Conservation (phyloP, 345 rosid genomes). For the Salix caprea region DNA sequence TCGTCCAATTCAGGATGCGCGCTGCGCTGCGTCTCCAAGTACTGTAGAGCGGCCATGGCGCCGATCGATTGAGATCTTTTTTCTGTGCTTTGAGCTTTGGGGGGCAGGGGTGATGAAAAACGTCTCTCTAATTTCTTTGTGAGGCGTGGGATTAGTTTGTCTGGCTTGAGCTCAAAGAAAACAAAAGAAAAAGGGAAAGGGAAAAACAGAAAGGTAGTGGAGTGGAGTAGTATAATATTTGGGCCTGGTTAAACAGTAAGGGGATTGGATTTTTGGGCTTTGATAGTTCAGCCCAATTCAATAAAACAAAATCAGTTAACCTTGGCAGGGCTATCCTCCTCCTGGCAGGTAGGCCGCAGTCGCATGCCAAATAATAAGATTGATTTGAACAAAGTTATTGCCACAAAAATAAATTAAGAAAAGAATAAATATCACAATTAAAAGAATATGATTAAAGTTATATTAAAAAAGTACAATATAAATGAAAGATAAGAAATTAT, state of each 20-base stretch:
- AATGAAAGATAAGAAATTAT: too few species aligned
- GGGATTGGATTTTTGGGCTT: not conserved
- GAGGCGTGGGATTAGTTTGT: not conserved
- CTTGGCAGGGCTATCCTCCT: too few species aligned
- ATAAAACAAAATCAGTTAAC: not conserved
- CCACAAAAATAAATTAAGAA: too few species aligned
- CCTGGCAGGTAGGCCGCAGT: too few species aligned
- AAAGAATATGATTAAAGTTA: too few species aligned
- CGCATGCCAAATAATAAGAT: too few species aligned
- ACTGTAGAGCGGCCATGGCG: slow-evolving; percentile 83
- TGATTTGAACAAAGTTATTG: too few species aligned
- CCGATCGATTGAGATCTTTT: not conserved
- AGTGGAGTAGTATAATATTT: not conserved
- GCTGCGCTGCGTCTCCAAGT: slow-evolving; percentile 64
- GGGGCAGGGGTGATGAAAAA: not conserved
- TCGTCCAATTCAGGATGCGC: slow-evolving; percentile 81
- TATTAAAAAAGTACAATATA: too few species aligned
- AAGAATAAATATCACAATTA: too few species aligned
- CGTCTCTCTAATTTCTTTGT: not conserved
- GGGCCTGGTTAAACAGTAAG: not conserved
- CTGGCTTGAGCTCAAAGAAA: not conserved
- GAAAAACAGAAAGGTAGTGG: not conserved
- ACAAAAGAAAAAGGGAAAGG: not conserved
- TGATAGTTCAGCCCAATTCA: not conserved
- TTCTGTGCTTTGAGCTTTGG: not conserved